phyloP scores from a whole-genome alignment of 208 protist species.

The Trypanosoma boissoni region DNA sequence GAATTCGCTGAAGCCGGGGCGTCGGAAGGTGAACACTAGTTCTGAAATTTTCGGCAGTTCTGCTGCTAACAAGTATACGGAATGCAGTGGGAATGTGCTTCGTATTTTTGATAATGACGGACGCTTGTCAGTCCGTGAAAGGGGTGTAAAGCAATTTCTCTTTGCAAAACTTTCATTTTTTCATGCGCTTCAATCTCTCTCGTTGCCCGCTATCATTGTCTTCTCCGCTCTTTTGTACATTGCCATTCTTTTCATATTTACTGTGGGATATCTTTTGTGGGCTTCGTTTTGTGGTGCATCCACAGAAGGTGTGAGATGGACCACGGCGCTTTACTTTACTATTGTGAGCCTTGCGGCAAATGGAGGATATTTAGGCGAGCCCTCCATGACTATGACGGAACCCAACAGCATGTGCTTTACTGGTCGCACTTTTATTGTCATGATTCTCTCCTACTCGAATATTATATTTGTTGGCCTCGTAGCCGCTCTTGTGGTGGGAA shows the following conservation, averaged over 20 bases:
- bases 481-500: slow-evolving; percentile 78
- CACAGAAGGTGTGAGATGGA: slow-evolving; percentile 24
- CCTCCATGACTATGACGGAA: slow-evolving; percentile 52
- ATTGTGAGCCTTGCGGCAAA: slow-evolving; percentile 83
- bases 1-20: slow-evolving; percentile 7
- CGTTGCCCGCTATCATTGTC: slow-evolving; percentile 52
- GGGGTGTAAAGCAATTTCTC: slow-evolving; percentile 62
- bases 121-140: slow-evolving; percentile 45
- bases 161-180: slow-evolving; percentile 71
- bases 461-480: slow-evolving; percentile 86
- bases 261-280: slow-evolving; percentile 57
- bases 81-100: slow-evolving; percentile 18
- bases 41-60: slow-evolving; percentile 7
- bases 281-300: slow-evolving; percentile 45
- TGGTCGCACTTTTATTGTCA: slow-evolving; percentile 70
- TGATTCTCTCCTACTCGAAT: slow-evolving; percentile 73
- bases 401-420: slow-evolving; percentile 61
- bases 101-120: slow-evolving; percentile 75
- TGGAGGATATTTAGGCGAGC: slow-evolving; percentile 82
- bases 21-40: not conserved
- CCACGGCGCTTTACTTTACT: slow-evolving; percentile 73
- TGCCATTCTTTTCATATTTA: slow-evolving; percentile 49
- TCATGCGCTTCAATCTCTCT: slow-evolving; percentile 54
- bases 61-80: slow-evolving; percentile 1
- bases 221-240: slow-evolving; percentile 70